A percentile compares a stretch with the other conserved stretches of the same genome.
Conservation (phyloP, 164 flowering plant genomes). For the Aristolochia fimbriata region DNA sequence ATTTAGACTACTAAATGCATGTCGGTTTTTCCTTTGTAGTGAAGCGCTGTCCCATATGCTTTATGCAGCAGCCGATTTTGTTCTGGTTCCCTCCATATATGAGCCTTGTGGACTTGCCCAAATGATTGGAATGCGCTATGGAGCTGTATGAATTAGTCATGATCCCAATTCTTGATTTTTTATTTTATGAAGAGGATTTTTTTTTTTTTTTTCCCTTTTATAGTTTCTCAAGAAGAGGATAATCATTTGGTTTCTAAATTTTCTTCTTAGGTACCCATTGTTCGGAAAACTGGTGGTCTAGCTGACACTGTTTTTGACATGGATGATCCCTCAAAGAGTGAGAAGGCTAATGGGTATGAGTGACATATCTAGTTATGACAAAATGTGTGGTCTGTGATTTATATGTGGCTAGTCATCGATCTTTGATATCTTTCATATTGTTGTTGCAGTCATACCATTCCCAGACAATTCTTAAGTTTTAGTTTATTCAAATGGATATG, state of each 20-base stretch:
- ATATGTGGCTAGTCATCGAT: too few relatives aligned
- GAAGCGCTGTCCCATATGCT: conserved; percentile 70
- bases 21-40: conserved; percentile 17
- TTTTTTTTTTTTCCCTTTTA: too few relatives aligned
- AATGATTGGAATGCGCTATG: conserved; percentile 73
- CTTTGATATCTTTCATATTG: too few relatives aligned
- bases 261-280: conserved; percentile 47
- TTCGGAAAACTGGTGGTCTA: conserved; percentile 64
- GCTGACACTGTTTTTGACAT: conserved; percentile 66
- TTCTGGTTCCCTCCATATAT: conserved; percentile 60
- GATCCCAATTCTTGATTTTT: background rate
- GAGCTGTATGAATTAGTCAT: conserved; percentile 34
- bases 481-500: too few relatives aligned
- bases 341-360: conserved; percentile 47
- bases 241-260: background rate
- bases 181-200: too few relatives aligned
- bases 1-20: background rate
- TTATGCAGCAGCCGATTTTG: conserved; percentile 69
- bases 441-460: too few relatives aligned
- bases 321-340: conserved; percentile 41
- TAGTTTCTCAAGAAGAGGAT: too few relatives aligned
- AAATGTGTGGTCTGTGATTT: too few relatives aligned
- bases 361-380: too few relatives aligned
- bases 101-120: conserved; percentile 76
- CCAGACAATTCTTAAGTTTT: too few relatives aligned